Conservation (phyloP, 441 rosid species). For the Aquilaria agallochum region DNA sequence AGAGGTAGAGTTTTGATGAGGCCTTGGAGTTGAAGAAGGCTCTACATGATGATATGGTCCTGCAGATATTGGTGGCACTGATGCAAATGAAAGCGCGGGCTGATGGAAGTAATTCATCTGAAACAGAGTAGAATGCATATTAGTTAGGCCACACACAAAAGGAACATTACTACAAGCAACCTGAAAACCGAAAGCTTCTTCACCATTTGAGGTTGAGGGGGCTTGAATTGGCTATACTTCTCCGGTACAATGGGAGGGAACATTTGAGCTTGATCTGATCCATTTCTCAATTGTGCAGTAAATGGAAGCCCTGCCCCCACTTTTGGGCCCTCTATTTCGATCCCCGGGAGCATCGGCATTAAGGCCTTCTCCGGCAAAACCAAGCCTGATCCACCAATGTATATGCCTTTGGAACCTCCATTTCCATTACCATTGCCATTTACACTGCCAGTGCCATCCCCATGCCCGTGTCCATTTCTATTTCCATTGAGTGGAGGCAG, state of each 20-base stretch:
- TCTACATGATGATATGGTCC: slow-evolving; percentile 40
- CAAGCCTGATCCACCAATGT: slow-evolving; percentile 23
- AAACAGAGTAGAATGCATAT: slow-evolving; percentile 9
- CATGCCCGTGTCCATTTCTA: background rate
- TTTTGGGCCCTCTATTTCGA: slow-evolving; percentile 16
- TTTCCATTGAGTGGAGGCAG: background rate
- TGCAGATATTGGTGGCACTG: slow-evolving; percentile 21
- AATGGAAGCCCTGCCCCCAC: slow-evolving; percentile 31
- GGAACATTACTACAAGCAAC: background rate
- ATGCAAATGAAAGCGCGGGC: slow-evolving; percentile 12
- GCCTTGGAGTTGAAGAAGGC: slow-evolving; percentile 62
- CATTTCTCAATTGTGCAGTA: slow-evolving; percentile 14
- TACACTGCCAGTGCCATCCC: background rate
- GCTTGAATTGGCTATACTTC: slow-evolving; percentile 23
- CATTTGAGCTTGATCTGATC: slow-evolving; percentile 27
- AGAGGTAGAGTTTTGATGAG: slow-evolving; percentile 21
- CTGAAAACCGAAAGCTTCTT: background rate
- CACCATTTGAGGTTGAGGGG: slow-evolving; percentile 27
- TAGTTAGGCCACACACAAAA: background rate
- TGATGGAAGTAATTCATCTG: slow-evolving; percentile 40
- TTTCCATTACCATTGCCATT: background rate
- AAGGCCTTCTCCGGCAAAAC: slow-evolving; percentile 21
- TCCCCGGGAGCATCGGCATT: slow-evolving; percentile 17
- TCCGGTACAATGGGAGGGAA: slow-evolving; percentile 28
- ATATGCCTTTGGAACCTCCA: slow-evolving; percentile 12